Base-by-base conservation (phyloP, 1,139 yeast species). In the Williopsis jadinii region DNA sequence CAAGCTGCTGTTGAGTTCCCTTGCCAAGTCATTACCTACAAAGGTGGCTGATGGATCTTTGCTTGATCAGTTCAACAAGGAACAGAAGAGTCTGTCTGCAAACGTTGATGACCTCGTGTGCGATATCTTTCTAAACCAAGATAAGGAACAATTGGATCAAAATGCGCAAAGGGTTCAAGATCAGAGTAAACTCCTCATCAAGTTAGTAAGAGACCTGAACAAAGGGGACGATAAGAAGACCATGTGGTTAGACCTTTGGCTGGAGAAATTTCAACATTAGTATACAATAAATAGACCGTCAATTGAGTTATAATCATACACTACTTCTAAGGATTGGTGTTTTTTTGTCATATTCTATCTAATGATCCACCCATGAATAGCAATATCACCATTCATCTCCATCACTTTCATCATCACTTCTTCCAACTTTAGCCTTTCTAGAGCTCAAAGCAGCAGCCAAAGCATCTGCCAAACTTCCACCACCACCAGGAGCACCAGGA, bases 351-450 rank as follows among this genome's bases (percentile, higher is more conserved):
- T 19, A 19, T 6, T 19, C 24, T 19, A 19, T 19, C 24, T 19
- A 19, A 19, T 4, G 24, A 4, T 19, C 24, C 24, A 19, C 24
- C 24, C 24, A 19, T 19, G 24, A 6, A 19, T 19, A 5, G 24
- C 6, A 19, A 5, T 19, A 19, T 19, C 62, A 77, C 83, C 83
- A 77, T 39, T 78, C 84, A 48, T 77, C 85, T 32, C 76, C 79
- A 41, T 80, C 84, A 47, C 86, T 95, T 51, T 90, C 97, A 50
- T 84, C 95, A 53, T 87, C 96, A 54, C 90, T 83, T 32, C 74
- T 79, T 2, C 88, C 77, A 9, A 90, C 95, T 59, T 86, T 87
- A 30, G 75, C 78, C 65, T 90, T 90, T 55, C 97, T 74, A 47
- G 79, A 76, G 53, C 72, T 84, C 51, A 90, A 70, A 1, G 97